Evolutionary conservation across 352 stramenopile genomes (phyloP), one percentile per base, ranked within the genome.

Genomic region (Peronosclerospora sorghi): DNA sequence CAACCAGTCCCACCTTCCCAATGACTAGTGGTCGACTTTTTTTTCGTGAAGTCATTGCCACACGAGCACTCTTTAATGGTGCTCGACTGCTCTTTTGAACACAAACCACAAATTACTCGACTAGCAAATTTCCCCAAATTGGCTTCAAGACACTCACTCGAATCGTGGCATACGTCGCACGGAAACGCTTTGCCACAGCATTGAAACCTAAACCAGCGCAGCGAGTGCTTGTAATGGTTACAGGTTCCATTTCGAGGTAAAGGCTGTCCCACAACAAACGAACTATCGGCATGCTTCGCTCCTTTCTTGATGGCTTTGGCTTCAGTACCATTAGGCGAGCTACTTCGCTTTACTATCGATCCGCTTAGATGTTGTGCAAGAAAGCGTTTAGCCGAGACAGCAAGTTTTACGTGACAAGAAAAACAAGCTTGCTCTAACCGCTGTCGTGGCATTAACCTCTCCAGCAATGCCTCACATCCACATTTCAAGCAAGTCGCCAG

Each of bases 151-250:
- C 77, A 87, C 27, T 86, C 64, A 41, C 72, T 86, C 12, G 61
- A 59, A 39, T 84, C 73, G 45, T 91, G 79, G 39, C 79, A 91
- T 15, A 89, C 74, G 46, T 91, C 79, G 36, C 79, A 91, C 0
- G 76, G 68, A 41, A 87, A 86, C 8, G 67, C 64, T 42, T 86
- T 88, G 15, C 77, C 77, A 32, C 79, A 91, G 59, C 79, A 91
- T 43, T 88, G 79, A 51, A 91, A 91, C 15, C 76, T 68, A 52
- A 91, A 87, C 79, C 79, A 91, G 4, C 79, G 76, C 12, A 69
- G 49, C 30, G 79, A 92, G 44, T 86, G 70, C 37, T 73, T 74
- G 48, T 89, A 92, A 54, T 92, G 79, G 12, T 83, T 65, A 21
- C 79, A 92, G 24, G 45, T 56, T 37, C 79, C 79, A 30, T 84